A percentile compares a stretch with the other conserved stretches of the same genome.
phyloP scores from a whole-genome alignment of 495 filamentous ascomycete species.

The Elaphomyces granulatus region DNA sequence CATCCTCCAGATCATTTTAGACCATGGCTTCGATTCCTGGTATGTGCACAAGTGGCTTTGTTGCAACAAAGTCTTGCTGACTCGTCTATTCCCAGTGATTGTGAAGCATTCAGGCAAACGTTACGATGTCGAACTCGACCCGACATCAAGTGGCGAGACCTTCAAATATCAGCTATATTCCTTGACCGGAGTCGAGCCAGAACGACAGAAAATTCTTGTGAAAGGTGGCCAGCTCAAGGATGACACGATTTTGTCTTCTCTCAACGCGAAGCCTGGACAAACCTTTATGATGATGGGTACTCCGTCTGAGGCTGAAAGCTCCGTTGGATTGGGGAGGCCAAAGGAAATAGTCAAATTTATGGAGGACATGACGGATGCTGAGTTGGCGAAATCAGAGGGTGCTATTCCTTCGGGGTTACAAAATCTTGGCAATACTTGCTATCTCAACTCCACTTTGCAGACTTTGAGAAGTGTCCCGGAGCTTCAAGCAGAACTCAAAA shows the following conservation, averaged over 20 bases:
- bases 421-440: constrained; percentile 95
- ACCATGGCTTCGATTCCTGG: constrained; percentile 50
- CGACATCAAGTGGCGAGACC: constrained; percentile 68
- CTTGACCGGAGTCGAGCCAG: constrained; percentile 88
- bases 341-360: constrained; percentile 76
- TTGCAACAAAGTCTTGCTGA: constrained; percentile 15
- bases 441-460: constrained; percentile 93
- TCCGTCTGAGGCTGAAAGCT: constrained; percentile 46
- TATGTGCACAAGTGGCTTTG: constrained; percentile 18
- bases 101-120: constrained; percentile 93
- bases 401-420: constrained; percentile 80
- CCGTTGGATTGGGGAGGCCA: constrained; percentile 47
- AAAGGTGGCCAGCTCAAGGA: constrained; percentile 93
- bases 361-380: constrained; percentile 96
- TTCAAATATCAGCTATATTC: constrained; percentile 95
- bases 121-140: constrained; percentile 84
- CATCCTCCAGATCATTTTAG: no score
- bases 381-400: constrained; percentile 65
- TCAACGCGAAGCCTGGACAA: constrained; percentile 74
- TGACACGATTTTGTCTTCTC: constrained; percentile 71
- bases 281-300: constrained; percentile 97
- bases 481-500: constrained; percentile 62
- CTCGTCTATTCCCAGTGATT: constrained; percentile 50
- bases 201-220: constrained; percentile 86
- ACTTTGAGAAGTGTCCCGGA: constrained; percentile 80